Evolutionary conservation across 352 stramenopile genomes (phyloP).

Genomic region (Saprolegnia diclina): DNA sequence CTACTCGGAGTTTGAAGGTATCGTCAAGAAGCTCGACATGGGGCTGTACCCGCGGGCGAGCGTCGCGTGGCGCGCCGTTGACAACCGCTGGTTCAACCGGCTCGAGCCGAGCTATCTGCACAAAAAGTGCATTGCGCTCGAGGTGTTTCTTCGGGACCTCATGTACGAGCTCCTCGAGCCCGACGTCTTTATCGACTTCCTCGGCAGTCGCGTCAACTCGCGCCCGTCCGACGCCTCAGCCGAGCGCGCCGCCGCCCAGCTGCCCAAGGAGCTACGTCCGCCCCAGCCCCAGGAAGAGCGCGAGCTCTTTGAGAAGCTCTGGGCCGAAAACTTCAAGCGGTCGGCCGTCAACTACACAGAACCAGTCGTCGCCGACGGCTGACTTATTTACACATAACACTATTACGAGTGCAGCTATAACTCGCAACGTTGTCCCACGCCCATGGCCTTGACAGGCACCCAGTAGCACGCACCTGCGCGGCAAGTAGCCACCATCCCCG

Average conservation of each 20-base stretch:
- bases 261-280: conserved; percentile 84
- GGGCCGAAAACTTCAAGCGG: conserved; percentile 94
- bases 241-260: conserved; percentile 59
- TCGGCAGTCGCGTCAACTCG: conserved; percentile 75
- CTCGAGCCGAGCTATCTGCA: conserved; percentile 82
- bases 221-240: conserved; percentile 56
- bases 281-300: conserved; percentile 91
- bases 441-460: too few relatives aligned
- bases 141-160: conserved; percentile 84
- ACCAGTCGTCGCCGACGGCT: neutral
- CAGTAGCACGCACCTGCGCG: too few relatives aligned
- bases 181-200: conserved; percentile 67
- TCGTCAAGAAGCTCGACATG: conserved; percentile 68
- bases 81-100: conserved; percentile 84
- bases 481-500: too few relatives aligned
- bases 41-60: conserved; percentile 55
- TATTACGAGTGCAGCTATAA: neutral
- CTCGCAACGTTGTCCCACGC: neutral
- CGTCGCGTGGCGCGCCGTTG: conserved; percentile 63
- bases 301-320: conserved; percentile 95
- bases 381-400: neutral
- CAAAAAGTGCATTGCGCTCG: conserved; percentile 82
- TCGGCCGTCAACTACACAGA: conserved; percentile 72
- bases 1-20: conserved; percentile 84
- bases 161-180: conserved; percentile 85